A percentile compares a stretch with the other conserved stretches of the same genome.
Conservation (phyloP, 2,329 filamentous ascomycete genomes). For the Harringtonia lauricola region DNA sequence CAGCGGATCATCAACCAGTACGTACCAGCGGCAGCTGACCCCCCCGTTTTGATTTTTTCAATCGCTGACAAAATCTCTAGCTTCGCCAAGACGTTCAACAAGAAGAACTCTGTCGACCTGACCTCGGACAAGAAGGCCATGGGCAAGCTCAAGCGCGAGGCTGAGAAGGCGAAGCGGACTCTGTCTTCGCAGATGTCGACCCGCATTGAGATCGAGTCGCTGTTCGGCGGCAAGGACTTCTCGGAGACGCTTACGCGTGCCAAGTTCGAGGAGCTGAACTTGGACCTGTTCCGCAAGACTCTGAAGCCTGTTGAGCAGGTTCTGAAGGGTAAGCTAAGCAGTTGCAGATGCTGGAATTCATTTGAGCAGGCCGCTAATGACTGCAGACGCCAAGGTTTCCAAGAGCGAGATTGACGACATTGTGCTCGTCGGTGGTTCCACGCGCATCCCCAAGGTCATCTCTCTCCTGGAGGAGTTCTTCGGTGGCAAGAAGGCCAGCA, state of each 20-base stretch:
- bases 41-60: background rate
- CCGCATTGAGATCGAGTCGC: constrained; percentile 92
- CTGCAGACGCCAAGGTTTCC: constrained; percentile 81
- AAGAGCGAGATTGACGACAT: constrained; percentile 94
- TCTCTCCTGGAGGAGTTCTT: constrained; percentile 93
- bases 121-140: constrained; percentile 94
- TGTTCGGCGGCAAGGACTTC: constrained; percentile 95
- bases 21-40: background rate
- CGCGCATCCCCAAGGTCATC: constrained; percentile 98
- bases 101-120: constrained; percentile 88
- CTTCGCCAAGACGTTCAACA: constrained; percentile 97
- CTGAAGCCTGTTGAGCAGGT: constrained; percentile 98
- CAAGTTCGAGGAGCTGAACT: constrained; percentile 99
- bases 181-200: constrained; percentile 90
- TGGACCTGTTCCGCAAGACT: constrained; percentile 98
- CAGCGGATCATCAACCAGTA: constrained; percentile 84
- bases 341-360: no score
- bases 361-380: background rate
- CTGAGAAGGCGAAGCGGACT: constrained; percentile 98
- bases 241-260: constrained; percentile 95
- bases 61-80: background rate
- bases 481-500: constrained; percentile 89
- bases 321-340: constrained; percentile 46
- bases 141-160: constrained; percentile 99
- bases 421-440: constrained; percentile 95